Evolutionary conservation across 2,329 filamentous ascomycete genomes (phyloP).

Genomic region (Penicillium palitans): DNA sequence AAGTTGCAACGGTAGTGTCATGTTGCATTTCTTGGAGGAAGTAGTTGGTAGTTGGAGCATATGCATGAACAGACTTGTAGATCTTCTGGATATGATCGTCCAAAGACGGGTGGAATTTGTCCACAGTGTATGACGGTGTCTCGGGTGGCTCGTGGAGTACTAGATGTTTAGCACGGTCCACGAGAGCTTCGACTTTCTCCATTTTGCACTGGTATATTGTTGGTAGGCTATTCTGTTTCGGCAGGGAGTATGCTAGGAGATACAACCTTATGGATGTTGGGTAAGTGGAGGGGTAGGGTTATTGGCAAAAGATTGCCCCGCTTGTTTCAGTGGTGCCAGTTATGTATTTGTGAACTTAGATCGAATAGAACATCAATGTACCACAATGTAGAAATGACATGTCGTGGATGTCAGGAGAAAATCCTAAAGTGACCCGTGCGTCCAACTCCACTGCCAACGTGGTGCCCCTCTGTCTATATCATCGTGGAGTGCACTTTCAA

Average conservation of each 20-base stretch:
- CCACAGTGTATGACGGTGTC: slow-evolving; percentile 7
- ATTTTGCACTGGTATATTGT: slow-evolving; percentile 8
- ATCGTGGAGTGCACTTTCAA: too few relatives aligned
- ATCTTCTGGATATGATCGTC: slow-evolving; percentile 37
- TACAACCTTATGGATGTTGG: background rate
- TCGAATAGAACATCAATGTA: background rate
- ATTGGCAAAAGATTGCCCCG: slow-evolving; percentile 1
- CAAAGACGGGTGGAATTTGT: slow-evolving; percentile 34
- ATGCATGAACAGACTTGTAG: slow-evolving; percentile 32
- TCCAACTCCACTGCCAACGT: slow-evolving; percentile 10
- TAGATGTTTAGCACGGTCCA: slow-evolving; percentile 22
- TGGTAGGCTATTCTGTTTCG: background rate
- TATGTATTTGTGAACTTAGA: background rate
- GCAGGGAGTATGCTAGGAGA: background rate
- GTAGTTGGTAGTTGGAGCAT: slow-evolving; percentile 19
- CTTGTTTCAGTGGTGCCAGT: background rate
- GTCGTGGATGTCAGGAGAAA: background rate
- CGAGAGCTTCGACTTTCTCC: slow-evolving; percentile 22
- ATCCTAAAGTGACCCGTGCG: slow-evolving; percentile 7
- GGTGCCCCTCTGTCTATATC: background rate
- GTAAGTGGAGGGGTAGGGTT: background rate
- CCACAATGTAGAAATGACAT: background rate
- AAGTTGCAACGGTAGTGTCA: slow-evolving; percentile 5
- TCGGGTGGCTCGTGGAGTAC: slow-evolving; percentile 13
- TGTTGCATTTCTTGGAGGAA: slow-evolving; percentile 29